These are phyloP conservation scores for Afroboletus lepidellus DNA, from an alignment of 1,284 basidiomycete genomes.

Conservation along the genomic window DNA sequence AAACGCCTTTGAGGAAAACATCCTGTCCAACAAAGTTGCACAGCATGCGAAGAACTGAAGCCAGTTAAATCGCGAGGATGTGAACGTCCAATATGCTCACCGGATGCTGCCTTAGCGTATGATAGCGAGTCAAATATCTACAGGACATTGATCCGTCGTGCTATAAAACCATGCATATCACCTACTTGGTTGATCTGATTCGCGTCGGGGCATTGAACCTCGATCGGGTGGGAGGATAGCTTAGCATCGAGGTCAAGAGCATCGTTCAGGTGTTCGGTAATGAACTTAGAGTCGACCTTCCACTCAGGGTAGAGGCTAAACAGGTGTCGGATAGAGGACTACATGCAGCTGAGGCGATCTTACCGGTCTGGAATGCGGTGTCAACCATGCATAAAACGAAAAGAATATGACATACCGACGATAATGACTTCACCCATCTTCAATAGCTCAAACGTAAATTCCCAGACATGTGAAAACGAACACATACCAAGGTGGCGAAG, in stretches of 20 bases:
- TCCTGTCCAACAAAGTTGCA: constrained; percentile 89
- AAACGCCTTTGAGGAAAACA: constrained; percentile 83
- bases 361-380: constrained; percentile 45
- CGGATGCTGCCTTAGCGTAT: constrained; percentile 85
- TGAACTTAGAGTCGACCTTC: constrained; percentile 71
- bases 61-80: constrained; percentile 4
- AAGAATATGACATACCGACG: constrained; percentile 51
- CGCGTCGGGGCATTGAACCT: constrained; percentile 88
- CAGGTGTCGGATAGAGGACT: constrained; percentile 3
- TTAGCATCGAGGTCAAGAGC: constrained; percentile 87
- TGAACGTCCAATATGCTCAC: constrained; percentile 35
- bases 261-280: constrained; percentile 55
- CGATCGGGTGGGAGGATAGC: constrained; percentile 92
- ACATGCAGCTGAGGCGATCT: constrained; percentile 7
- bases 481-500: constrained; percentile 77
- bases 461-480: not conserved
- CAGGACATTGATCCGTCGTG: not conserved
- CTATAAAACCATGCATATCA: not conserved
- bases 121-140: constrained; percentile 86
- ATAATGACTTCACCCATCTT: constrained; percentile 93
- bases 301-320: constrained; percentile 74
- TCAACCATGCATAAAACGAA: constrained; percentile 2
- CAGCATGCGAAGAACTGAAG: constrained; percentile 87
- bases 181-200: constrained; percentile 79
- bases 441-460: constrained; percentile 4